Evolutionary conservation across 2,329 filamentous ascomycete species (phyloP), one percentile per base, ranked within the genome.

Genomic region (Pyrenophora teres): DNA sequence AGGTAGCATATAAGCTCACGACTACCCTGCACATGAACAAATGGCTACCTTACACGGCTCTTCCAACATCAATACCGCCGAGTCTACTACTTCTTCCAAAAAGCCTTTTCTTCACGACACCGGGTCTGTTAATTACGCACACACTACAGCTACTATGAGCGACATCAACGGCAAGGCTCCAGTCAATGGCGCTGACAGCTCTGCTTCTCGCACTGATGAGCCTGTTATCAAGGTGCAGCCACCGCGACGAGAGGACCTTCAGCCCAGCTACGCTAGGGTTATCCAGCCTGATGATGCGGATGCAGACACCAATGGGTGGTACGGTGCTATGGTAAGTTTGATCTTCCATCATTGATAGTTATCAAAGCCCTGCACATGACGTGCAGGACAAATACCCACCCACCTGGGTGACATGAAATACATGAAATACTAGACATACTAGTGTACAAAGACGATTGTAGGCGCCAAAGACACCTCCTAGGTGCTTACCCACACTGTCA

Each of bases 191-290:
- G 48, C 50, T 12, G 49, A 35, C 21, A 39, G 43, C 15, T 52
- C 58, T 12, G 27, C 56, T 16, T 39, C 44, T 21, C 56, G 48
- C 36, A 2, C 37, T 12, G 56, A 64, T 13, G 71, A 71, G 10
- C 70, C 72, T 8, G 64, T 80, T 43, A 70, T 81, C 60, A 78
- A 80, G 50, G 92, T 97, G 40, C 83, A 92, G 69, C 92, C 90
- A 18, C 90, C 93, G 13, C 84, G 85, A 54, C 82, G 87, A 65
- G 89, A 92, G 62, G 93, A 97, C 69, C 81, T 97, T 9, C 92
- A 96, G 77, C 86, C 86, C 50, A 89, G 83, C 69, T 94, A 94
- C 73, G 91, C 90, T 6, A 81, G 85, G 57, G 78, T 80, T 40
- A 80, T 89, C 59, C 80, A 83, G 61, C 80, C 83, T 23, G 82